phyloP scores from a whole-genome alignment of 148 eudicot genomes.

The Spergularia marina region DNA sequence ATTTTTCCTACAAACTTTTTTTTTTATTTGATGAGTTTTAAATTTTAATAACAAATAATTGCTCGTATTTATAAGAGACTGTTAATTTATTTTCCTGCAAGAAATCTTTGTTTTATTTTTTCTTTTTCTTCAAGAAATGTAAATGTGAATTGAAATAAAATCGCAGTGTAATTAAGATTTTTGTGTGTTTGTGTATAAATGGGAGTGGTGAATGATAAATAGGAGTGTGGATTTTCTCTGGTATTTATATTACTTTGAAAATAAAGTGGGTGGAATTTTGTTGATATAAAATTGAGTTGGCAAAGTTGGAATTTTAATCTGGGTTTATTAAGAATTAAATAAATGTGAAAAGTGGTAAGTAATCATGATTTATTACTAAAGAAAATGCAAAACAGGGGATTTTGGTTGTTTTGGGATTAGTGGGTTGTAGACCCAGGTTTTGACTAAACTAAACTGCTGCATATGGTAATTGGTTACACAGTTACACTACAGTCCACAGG shows the following conservation, averaged over 20 bases:
- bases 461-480: too few species aligned
- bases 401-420: slow-evolving; percentile 3
- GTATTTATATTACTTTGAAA: background rate
- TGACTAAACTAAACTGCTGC: too few species aligned
- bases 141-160: too few species aligned
- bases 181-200: too few species aligned
- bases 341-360: too few species aligned
- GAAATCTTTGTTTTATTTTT: background rate
- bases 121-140: slow-evolving; percentile 2
- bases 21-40: background rate
- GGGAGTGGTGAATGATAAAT: too few species aligned
- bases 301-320: background rate
- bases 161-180: too few species aligned
- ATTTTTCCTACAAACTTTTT: background rate
- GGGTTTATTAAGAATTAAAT: too few species aligned
- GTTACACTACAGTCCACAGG: too few species aligned
- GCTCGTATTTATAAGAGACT: background rate
- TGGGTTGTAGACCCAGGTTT: slow-evolving; percentile 17
- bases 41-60: background rate
- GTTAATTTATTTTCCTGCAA: background rate
- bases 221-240: too few species aligned
- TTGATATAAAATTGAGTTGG: too few species aligned
- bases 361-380: background rate
- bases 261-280: too few species aligned
- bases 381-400: slow-evolving; percentile 6